Conservation (phyloP, 2,329 filamentous ascomycete genomes). For the Calonectria fujianensis region DNA sequence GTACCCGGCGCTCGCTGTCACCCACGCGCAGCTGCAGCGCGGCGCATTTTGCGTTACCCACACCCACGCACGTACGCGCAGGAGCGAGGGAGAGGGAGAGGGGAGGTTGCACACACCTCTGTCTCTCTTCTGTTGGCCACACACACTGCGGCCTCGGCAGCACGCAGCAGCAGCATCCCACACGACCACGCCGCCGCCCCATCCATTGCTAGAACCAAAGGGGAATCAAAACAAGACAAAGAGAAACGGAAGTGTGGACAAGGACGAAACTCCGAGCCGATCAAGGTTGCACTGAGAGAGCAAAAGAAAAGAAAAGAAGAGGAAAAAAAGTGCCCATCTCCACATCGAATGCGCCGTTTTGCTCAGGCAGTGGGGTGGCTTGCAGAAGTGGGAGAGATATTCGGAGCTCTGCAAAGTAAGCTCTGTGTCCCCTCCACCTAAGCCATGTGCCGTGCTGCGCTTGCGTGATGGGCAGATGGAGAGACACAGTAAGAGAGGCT, state of each 20-base stretch:
- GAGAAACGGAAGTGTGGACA: neutral
- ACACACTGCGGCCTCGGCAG: neutral
- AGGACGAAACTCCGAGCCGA: neutral
- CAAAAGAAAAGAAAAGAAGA: neutral
- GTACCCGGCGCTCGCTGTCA: slow-evolving; percentile 36
- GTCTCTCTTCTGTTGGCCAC: no score
- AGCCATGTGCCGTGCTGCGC: neutral
- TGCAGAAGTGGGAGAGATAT: neutral
- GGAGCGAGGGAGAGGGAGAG: neutral
- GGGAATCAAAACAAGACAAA: neutral
- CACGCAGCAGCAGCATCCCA: neutral
- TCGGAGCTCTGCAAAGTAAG: slow-evolving; percentile 26
- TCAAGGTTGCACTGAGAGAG: neutral
- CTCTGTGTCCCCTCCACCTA: neutral
- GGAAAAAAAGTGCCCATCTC: neutral
- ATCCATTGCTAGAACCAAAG: neutral
- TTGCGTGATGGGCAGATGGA: neutral
- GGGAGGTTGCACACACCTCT: neutral
- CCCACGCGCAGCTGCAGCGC: slow-evolving; percentile 15
- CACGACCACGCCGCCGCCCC: neutral
- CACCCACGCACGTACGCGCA: neutral
- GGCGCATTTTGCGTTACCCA: slow-evolving; percentile 22
- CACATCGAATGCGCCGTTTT: slow-evolving; percentile 22
- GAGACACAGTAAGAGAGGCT: neutral
- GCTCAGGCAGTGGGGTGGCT: slow-evolving; percentile 15